A percentile compares a stretch with the other conserved stretches of the same genome.
Conservation (phyloP, 2,329 filamentous ascomycete genomes). For the Apiospora phragmitis region DNA sequence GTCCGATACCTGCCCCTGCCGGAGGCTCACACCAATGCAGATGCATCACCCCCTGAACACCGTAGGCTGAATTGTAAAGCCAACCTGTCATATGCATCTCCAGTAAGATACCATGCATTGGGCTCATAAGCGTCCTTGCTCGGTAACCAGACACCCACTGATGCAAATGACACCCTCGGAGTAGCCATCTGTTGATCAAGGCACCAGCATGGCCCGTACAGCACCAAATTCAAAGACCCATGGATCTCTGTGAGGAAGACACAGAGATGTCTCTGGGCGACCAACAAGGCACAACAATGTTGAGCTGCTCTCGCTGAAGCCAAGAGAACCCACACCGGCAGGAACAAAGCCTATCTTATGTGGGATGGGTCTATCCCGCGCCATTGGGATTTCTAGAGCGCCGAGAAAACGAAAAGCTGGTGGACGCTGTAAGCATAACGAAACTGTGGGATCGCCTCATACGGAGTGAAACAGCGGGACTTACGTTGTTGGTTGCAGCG, state of each 20-base stretch:
- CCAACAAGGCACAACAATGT: background rate
- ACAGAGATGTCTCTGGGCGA: conserved; percentile 1
- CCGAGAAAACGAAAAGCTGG: conserved; percentile 77
- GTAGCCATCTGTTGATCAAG: background rate
- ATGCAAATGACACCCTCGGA: background rate
- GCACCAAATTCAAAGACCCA: conserved; percentile 8
- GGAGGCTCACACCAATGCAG: background rate
- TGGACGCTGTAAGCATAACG: conserved; percentile 28
- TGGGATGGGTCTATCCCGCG: background rate
- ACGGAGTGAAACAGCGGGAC: conserved; percentile 36
- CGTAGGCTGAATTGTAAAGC: background rate
- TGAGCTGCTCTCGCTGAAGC: background rate
- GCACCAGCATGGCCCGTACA: background rate
- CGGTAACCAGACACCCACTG: background rate
- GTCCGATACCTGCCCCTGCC: background rate
- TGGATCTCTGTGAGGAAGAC: background rate
- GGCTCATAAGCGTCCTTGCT: background rate
- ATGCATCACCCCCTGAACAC: background rate
- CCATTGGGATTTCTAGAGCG: conserved; percentile 52
- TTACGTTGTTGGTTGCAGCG: conserved; percentile 98
- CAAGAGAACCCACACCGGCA: background rate
- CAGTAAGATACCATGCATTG: background rate
- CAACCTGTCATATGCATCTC: background rate
- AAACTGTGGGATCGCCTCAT: background rate
- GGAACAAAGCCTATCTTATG: background rate